These are phyloP conservation scores for Grammothele lineata DNA, from an alignment of 768 basidiomycete genomes.

Conservation along the genomic window DNA sequence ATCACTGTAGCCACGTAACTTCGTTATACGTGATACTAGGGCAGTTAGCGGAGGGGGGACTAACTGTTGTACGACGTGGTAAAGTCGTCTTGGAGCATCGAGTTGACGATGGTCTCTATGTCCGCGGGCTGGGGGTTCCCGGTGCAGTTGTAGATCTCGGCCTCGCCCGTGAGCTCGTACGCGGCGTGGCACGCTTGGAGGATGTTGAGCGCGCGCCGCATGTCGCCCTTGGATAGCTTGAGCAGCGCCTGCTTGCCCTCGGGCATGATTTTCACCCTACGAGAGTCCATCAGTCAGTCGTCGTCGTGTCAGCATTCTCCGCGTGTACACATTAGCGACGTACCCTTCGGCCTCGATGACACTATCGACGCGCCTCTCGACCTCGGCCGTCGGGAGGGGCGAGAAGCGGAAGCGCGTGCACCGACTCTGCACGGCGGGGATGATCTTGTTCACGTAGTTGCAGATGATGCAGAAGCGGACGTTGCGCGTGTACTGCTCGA, in stretches of 20 bases:
- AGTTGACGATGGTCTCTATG: conserved; percentile 88
- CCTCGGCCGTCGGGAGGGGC: conserved; percentile 79
- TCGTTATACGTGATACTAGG: no score
- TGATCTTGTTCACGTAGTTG: conserved; percentile 99
- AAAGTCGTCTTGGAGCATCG: conserved; percentile 96
- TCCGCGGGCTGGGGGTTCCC: conserved; percentile 95
- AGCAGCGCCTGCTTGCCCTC: conserved; percentile 88
- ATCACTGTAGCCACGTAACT: conserved; percentile 66
- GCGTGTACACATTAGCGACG: no score
- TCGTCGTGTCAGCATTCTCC: no score
- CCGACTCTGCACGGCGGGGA: conserved; percentile 96
- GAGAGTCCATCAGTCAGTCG: no score
- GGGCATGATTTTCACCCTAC: conserved; percentile 77
- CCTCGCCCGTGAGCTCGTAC: conserved; percentile 83
- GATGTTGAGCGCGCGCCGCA: conserved; percentile 94
- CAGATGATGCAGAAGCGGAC: conserved; percentile 99
- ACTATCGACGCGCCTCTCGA: conserved; percentile 72
- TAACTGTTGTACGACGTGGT: conserved; percentile 83
- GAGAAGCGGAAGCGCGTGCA: conserved; percentile 98
- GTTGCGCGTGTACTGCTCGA: conserved; percentile 98
- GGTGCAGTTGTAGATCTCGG: conserved; percentile 94
- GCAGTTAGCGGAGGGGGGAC: conserved; percentile 17
- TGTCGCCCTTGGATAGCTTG: conserved; percentile 95
- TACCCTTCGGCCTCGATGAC: conserved; percentile 87
- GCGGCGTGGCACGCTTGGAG: conserved; percentile 98